phyloP scores from a whole-genome alignment of 2,329 filamentous ascomycete genomes.

The Leptographium flavum region DNA sequence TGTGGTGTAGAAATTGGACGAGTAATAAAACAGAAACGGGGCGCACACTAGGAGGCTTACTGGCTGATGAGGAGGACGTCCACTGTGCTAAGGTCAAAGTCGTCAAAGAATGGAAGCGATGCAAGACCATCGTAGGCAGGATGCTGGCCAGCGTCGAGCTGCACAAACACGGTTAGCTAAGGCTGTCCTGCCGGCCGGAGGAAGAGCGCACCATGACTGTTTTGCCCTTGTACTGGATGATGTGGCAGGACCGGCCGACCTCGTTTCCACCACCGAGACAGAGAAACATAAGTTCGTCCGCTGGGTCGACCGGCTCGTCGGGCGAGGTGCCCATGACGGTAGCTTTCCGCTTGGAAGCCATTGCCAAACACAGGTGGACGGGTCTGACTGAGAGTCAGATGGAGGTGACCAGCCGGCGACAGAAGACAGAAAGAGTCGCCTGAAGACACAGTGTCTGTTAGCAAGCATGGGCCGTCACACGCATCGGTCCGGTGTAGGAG shows the following conservation, averaged over 20 bases:
- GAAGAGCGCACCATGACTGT: slow-evolving; percentile 72
- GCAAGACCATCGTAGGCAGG: slow-evolving; percentile 91
- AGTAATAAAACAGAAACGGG: not conserved
- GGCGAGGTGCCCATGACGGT: slow-evolving; percentile 54
- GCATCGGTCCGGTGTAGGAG: not conserved
- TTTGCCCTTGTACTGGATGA: slow-evolving; percentile 98
- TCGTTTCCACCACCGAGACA: slow-evolving; percentile 93
- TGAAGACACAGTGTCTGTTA: not conserved
- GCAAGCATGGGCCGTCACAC: not conserved
- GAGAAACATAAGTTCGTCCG: slow-evolving; percentile 88
- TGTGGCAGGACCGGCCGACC: slow-evolving; percentile 92
- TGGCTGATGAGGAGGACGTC: slow-evolving; percentile 97
- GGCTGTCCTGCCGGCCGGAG: not conserved
- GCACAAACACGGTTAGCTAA: slow-evolving; percentile 8
- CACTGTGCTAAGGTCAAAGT: slow-evolving; percentile 94
- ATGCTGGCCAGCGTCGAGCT: slow-evolving; percentile 96
- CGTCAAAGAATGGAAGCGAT: slow-evolving; percentile 91
- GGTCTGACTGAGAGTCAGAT: not conserved
- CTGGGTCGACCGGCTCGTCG: slow-evolving; percentile 81
- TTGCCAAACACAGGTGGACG: slow-evolving; percentile 22
- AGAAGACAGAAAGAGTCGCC: no score
- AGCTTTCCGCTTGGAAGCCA: slow-evolving; percentile 91
- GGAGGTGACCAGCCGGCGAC: not conserved
- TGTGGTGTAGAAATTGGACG: not conserved
- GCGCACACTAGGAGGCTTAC: slow-evolving; percentile 45